Conservation (phyloP, 2,329 filamentous ascomycete genomes). For the Ambrosiella beaveri region DNA sequence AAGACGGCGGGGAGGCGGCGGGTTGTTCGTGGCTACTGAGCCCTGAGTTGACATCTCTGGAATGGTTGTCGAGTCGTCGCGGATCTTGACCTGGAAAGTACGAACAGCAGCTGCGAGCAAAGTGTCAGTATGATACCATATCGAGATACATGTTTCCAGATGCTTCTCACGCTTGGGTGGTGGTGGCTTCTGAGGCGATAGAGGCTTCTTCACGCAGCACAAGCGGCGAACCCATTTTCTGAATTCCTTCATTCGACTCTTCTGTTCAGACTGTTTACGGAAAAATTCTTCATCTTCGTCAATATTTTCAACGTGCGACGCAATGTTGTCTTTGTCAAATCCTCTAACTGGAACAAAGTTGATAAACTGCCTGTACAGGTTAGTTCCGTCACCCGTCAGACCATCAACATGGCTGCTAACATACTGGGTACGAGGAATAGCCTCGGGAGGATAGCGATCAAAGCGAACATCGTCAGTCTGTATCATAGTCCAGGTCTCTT, state of each 20-base stretch:
- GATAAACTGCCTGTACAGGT: conserved; percentile 5
- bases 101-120: conserved; percentile 6
- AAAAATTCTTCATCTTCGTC: conserved; percentile 12
- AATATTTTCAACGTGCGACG: conserved; percentile 7
- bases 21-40: conserved; percentile 2
- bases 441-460: conserved; percentile 12
- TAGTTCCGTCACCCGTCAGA: background rate
- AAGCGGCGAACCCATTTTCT: conserved; percentile 3
- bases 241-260: background rate
- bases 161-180: conserved; percentile 7
- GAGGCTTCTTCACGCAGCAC: conserved; percentile 10
- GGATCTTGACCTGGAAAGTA: conserved; percentile 11
- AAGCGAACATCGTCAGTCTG: conserved; percentile 12
- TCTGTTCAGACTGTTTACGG: background rate
- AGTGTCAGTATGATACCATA: background rate
- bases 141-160: background rate
- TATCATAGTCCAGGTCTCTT: conserved; percentile 13
- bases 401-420: background rate
- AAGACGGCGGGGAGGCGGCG: conserved; percentile 5
- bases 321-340: background rate
- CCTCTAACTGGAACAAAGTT: conserved; percentile 8
- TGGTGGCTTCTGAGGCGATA: background rate
- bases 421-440: conserved; percentile 11
- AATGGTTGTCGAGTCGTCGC: background rate
- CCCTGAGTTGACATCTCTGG: conserved; percentile 9